These are phyloP conservation scores for Tolypocladium tropicale DNA, from an alignment of 2,329 filamentous ascomycete species.

Conservation along the genomic window DNA sequence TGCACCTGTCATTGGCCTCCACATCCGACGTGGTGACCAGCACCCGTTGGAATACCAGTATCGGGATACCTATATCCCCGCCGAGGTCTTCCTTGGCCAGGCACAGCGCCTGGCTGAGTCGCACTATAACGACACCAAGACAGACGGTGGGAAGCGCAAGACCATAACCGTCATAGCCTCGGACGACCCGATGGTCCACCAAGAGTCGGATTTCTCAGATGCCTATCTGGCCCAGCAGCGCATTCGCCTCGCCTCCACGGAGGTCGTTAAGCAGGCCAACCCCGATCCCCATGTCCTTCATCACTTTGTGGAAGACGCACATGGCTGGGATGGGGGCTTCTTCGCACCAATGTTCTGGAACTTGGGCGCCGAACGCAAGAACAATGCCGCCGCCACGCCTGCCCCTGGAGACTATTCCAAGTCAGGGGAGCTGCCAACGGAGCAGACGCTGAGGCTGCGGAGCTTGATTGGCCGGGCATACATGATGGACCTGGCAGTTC, in stretches of 20 bases:
- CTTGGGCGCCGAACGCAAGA: slow-evolving; percentile 43
- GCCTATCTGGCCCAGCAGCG: slow-evolving; percentile 59
- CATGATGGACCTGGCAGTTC: slow-evolving; percentile 67
- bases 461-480: slow-evolving; percentile 73
- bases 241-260: slow-evolving; percentile 64
- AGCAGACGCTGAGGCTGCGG: slow-evolving; percentile 54
- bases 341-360: slow-evolving; percentile 75
- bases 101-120: slow-evolving; percentile 44
- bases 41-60: slow-evolving; percentile 73
- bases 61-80: slow-evolving; percentile 65
- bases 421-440: slow-evolving; percentile 24
- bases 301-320: slow-evolving; percentile 62
- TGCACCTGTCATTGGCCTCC: slow-evolving; percentile 50
- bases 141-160: slow-evolving; percentile 23
- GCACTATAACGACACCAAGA: slow-evolving; percentile 31
- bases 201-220: slow-evolving; percentile 49
- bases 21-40: slow-evolving; percentile 70
- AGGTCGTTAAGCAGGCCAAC: slow-evolving; percentile 28
- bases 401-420: slow-evolving; percentile 9
- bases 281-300: slow-evolving; percentile 41
- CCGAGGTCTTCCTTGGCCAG: slow-evolving; percentile 55
- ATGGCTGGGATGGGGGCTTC: slow-evolving; percentile 86
- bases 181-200: slow-evolving; percentile 70
- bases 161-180: slow-evolving; percentile 59
- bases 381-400: slow-evolving; percentile 23